These are phyloP conservation scores for Ceraceosorus guamensis DNA, from an alignment of 1,284 basidiomycete species.

Conservation along the genomic window DNA sequence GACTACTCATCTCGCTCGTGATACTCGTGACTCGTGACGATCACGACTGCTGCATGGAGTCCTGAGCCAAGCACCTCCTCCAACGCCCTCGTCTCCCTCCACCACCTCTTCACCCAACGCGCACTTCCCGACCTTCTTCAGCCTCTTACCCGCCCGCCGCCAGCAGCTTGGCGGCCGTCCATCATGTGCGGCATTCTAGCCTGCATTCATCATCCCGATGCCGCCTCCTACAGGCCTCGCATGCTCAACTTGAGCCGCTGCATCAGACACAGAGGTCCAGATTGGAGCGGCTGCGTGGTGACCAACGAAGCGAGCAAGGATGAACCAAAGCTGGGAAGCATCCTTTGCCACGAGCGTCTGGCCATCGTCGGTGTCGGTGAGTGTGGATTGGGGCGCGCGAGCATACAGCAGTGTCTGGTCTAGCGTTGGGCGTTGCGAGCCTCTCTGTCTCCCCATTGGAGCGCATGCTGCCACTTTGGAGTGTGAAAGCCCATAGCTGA, in stretches of 20 bases:
- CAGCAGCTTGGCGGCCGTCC: neutral
- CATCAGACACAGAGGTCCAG: slow-evolving; percentile 48
- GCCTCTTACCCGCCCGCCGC: too few species aligned
- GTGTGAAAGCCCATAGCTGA: neutral
- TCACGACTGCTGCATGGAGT: too few species aligned
- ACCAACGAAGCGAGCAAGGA: slow-evolving; percentile 16
- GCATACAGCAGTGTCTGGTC: neutral
- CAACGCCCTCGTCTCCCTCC: too few species aligned
- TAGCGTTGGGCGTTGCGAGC: too few species aligned
- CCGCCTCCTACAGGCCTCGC: slow-evolving; percentile 40
- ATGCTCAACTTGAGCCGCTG: slow-evolving; percentile 46
- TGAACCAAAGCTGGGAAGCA: slow-evolving; percentile 30
- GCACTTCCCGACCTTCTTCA: too few species aligned
- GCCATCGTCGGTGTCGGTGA: slow-evolving; percentile 96
- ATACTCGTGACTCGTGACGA: too few species aligned
- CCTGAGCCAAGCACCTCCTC: too few species aligned
- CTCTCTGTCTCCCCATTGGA: neutral
- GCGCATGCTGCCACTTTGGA: neutral
- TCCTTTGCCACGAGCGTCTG: slow-evolving; percentile 55
- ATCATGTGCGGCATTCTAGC: slow-evolving; percentile 47
- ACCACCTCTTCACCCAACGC: too few species aligned
- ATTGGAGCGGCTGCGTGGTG: slow-evolving; percentile 48
- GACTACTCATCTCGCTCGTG: too few species aligned
- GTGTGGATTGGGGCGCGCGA: slow-evolving; percentile 46
- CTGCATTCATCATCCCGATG: slow-evolving; percentile 44